Percentiles rank a stretch among this genome's conserved stretches.
Conservation (phyloP, 2,329 filamentous ascomycete species). For the Pseudogymnoascus sp. region DNA sequence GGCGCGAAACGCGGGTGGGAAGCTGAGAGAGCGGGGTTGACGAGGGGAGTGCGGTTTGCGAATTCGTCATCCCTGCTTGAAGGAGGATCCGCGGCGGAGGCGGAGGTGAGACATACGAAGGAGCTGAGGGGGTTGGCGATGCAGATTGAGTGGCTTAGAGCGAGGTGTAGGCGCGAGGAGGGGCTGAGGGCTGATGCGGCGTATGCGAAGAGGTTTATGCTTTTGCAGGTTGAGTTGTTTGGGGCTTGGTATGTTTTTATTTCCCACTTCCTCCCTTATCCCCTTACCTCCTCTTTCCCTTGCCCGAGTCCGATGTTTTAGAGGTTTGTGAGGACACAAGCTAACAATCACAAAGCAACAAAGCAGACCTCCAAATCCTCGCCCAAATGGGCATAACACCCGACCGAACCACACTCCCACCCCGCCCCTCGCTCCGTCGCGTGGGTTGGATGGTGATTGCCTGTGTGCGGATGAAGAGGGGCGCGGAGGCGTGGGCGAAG, state of each 20-base stretch:
- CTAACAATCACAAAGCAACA: constrained; percentile 57
- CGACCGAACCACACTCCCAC: constrained; percentile 36
- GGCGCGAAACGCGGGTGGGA: constrained; percentile 36
- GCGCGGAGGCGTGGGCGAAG: constrained; percentile 41
- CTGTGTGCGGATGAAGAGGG: constrained; percentile 41
- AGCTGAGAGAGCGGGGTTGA: constrained; percentile 36
- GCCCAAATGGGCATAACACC: constrained; percentile 66
- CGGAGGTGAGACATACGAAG: constrained; percentile 59
- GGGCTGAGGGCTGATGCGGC: constrained; percentile 71
- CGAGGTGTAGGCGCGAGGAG: constrained; percentile 71
- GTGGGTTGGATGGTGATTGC: constrained; percentile 43
- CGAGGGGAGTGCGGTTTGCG: constrained; percentile 31
- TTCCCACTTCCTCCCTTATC: neutral
- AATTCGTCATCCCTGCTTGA: constrained; percentile 34
- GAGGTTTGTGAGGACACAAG: constrained; percentile 14
- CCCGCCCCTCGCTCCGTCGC: constrained; percentile 38
- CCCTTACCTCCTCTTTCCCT: neutral
- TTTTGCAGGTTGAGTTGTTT: constrained; percentile 71
- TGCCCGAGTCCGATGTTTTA: too few species aligned
- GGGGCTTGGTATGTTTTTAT: constrained; percentile 70
- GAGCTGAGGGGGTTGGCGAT: constrained; percentile 76
- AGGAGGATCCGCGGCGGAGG: constrained; percentile 29
- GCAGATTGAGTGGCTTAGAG: constrained; percentile 86
- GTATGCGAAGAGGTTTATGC: constrained; percentile 79
- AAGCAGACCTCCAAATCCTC: constrained; percentile 79